A percentile compares a stretch with the other conserved stretches of the same genome.
phyloP scores from a whole-genome alignment of 2,329 filamentous ascomycete species.

The Emmonsiellopsis sp. region DNA sequence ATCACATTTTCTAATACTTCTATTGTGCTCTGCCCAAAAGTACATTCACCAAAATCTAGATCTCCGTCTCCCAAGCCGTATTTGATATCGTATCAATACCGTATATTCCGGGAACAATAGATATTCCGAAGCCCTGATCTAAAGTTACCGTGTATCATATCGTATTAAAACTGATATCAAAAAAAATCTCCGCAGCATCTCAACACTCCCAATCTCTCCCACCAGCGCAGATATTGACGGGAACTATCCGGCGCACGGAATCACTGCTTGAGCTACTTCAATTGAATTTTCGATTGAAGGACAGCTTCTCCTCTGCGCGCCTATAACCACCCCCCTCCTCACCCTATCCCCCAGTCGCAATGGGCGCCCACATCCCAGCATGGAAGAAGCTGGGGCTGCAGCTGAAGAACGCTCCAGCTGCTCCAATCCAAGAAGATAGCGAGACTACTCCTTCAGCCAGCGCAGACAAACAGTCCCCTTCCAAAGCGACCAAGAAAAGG shows the following conservation, averaged over 20 bases:
- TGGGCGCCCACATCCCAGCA: conserved; percentile 36
- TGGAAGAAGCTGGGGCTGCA: conserved; percentile 54
- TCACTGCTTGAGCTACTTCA: not conserved
- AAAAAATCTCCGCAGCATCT: not conserved
- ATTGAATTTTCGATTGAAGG: not conserved
- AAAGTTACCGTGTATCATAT: not conserved
- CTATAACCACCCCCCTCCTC: not conserved
- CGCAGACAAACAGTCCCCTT: not conserved
- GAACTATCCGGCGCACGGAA: not conserved
- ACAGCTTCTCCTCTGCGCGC: not conserved
- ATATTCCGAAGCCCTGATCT: not conserved
- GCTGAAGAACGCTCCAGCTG: conserved; percentile 42
- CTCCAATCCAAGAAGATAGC: not conserved
- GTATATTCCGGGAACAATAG: not conserved
- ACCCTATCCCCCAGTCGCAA: not conserved
- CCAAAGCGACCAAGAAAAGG: conserved; percentile 7
- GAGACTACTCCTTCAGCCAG: not conserved
- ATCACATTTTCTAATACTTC: too few species aligned
- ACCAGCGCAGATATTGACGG: not conserved
- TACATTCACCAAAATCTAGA: too few species aligned
- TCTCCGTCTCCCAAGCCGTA: too few species aligned
- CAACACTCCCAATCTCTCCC: not conserved
- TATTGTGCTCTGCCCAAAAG: too few species aligned
- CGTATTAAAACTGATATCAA: not conserved
- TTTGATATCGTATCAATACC: not conserved